These are phyloP conservation scores for Cordyceps cateniannulata DNA, from an alignment of 2,329 filamentous ascomycete genomes.

Conservation along the genomic window DNA sequence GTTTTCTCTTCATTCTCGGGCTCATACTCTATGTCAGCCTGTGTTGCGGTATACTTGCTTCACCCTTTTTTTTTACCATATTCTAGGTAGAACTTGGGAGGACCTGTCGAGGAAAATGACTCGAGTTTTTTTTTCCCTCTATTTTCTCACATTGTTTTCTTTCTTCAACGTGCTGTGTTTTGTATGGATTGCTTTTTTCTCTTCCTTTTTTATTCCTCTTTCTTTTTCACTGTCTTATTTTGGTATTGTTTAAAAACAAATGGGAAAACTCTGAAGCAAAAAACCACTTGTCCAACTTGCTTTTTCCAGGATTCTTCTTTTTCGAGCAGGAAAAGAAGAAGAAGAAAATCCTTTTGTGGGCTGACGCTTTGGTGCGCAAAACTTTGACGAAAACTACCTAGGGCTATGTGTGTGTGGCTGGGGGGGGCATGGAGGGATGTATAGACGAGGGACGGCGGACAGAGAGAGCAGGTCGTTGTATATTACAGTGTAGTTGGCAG, in stretches of 20 bases:
- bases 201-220: background rate
- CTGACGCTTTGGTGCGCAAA: background rate
- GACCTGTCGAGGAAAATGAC: background rate
- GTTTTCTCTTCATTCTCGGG: background rate
- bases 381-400: background rate
- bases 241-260: slow-evolving; percentile 11
- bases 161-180: background rate
- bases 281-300: background rate
- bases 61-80: background rate
- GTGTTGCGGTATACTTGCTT: background rate
- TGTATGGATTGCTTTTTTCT: background rate
- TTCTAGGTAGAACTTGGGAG: background rate
- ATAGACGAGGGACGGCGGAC: background rate
- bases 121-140: background rate
- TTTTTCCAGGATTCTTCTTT: background rate
- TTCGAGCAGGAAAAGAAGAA: background rate
- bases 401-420: background rate
- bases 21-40: background rate
- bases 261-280: background rate
- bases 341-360: background rate
- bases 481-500: background rate
- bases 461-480: background rate
- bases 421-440: too few species aligned
- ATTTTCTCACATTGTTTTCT: background rate
- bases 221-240: background rate